These are phyloP conservation scores for Sporothrix sp. DNA, from an alignment of 2,329 filamentous ascomycete species.

Conservation along the genomic window DNA sequence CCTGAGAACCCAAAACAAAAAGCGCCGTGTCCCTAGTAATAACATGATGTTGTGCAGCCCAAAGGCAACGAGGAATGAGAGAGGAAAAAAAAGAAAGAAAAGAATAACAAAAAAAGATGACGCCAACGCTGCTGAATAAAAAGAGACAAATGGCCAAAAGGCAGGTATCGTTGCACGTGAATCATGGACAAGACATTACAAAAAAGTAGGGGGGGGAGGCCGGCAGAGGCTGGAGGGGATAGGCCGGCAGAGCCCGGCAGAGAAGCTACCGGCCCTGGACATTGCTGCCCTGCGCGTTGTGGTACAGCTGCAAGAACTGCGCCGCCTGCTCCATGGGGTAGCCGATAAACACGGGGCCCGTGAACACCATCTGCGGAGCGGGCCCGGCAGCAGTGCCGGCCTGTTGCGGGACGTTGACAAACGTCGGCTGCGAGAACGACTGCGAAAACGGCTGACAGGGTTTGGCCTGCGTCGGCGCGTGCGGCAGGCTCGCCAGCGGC, in stretches of 20 bases:
- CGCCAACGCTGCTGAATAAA: background rate
- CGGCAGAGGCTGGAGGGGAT: background rate
- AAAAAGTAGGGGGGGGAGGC: background rate
- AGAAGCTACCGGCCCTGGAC: background rate
- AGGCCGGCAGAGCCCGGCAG: background rate
- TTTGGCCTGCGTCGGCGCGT: too few species aligned
- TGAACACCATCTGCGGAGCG: slow-evolving; percentile 67
- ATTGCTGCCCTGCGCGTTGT: slow-evolving; percentile 18
- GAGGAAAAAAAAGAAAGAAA: background rate
- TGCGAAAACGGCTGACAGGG: too few species aligned
- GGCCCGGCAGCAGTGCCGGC: background rate
- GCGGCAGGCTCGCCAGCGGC: background rate
- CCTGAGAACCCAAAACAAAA: background rate
- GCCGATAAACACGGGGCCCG: slow-evolving; percentile 87
- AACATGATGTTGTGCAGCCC: too few species aligned
- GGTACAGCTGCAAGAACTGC: slow-evolving; percentile 57
- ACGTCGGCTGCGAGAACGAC: slow-evolving; percentile 30
- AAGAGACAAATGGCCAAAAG: background rate
- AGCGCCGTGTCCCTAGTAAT: too few species aligned
- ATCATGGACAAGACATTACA: slow-evolving; percentile 7
- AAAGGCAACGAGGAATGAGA: background rate
- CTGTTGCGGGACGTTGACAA: slow-evolving; percentile 33
- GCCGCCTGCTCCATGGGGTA: slow-evolving; percentile 80
- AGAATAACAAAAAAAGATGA: background rate
- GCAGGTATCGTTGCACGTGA: slow-evolving; percentile 11